A percentile compares a stretch with the other conserved stretches of the same genome.
Evolutionary conservation across 192 early-diverging fungal genomes (phyloP).

Genomic region (Lobosporangium transversale): DNA sequence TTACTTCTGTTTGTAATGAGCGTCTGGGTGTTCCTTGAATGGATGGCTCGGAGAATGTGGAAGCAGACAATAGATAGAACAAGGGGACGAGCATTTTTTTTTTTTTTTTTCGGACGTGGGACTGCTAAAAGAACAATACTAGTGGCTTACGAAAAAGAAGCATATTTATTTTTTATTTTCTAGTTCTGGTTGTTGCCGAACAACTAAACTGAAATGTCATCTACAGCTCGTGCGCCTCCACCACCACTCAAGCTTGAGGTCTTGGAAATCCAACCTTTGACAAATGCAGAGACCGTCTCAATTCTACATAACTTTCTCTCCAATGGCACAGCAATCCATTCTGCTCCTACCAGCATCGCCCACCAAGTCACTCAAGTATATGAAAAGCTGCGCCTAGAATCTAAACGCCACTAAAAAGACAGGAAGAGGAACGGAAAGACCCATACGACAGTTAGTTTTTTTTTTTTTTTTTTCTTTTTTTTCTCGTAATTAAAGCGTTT

Average conservation of each 20-base stretch:
- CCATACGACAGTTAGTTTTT: too few species aligned
- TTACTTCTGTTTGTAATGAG: too few species aligned
- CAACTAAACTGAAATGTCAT: constrained; percentile 3
- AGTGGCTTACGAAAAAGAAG: too few species aligned
- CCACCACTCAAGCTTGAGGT: constrained; percentile 49
- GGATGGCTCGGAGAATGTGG: too few species aligned
- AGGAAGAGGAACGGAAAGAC: too few species aligned
- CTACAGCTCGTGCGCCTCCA: constrained; percentile 21
- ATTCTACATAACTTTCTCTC: constrained; percentile 37
- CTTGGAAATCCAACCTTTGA: constrained; percentile 21
- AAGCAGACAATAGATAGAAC: too few species aligned
- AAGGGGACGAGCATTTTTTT: too few species aligned
- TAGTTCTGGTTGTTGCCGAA: too few species aligned
- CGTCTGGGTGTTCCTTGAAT: too few species aligned
- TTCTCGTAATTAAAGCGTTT: not conserved
- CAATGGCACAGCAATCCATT: constrained; percentile 50
- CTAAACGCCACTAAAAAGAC: constrained; percentile 31
- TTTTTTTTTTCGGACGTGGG: too few species aligned
- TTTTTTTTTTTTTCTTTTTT: not conserved
- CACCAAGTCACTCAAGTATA: constrained; percentile 51
- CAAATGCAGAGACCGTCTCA: constrained; percentile 27
- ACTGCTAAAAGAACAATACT: too few species aligned
- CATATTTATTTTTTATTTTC: too few species aligned
- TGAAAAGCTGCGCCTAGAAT: constrained; percentile 47
- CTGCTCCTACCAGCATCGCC: constrained; percentile 45